phyloP scores from a whole-genome alignment of 129 eudicot genomes.

The Saposhnikovia divaricata region DNA sequence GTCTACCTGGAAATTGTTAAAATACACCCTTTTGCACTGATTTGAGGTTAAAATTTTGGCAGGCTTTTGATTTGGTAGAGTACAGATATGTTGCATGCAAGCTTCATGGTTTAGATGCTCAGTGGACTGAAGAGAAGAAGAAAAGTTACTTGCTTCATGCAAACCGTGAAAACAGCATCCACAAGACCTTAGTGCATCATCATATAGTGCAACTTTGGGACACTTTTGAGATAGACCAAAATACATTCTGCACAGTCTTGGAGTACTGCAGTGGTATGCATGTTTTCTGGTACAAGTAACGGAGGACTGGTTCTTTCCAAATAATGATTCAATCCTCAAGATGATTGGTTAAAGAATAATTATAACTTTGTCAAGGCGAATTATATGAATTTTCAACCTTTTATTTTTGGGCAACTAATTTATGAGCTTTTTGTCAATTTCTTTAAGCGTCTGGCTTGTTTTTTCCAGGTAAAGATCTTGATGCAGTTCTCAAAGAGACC shows the following conservation, averaged over 20 bases:
- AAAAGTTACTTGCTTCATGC: constrained; percentile 94
- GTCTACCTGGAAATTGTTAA: constrained; percentile 14
- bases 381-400: not conserved
- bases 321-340: not conserved
- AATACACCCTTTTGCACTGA: constrained; percentile 19
- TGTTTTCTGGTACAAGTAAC: constrained; percentile 6
- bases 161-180: constrained; percentile 86
- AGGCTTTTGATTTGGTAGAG: constrained; percentile 98
- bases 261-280: constrained; percentile 84
- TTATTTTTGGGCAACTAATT: too few relatives aligned
- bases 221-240: constrained; percentile 93
- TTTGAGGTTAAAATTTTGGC: constrained; percentile 28
- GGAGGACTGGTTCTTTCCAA: not conserved
- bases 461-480: constrained; percentile 81
- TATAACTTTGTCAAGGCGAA: not conserved
- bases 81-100: constrained; percentile 93
- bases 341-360: not conserved
- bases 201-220: constrained; percentile 94
- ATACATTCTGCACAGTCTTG: constrained; percentile 89
- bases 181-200: constrained; percentile 85
- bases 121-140: constrained; percentile 97
- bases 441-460: not conserved
- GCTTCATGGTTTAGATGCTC: constrained; percentile 89
- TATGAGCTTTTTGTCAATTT: not conserved
- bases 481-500: constrained; percentile 81